Base-by-base conservation (phyloP, 306 rosid species). In the Acacia acuminata region DNA sequence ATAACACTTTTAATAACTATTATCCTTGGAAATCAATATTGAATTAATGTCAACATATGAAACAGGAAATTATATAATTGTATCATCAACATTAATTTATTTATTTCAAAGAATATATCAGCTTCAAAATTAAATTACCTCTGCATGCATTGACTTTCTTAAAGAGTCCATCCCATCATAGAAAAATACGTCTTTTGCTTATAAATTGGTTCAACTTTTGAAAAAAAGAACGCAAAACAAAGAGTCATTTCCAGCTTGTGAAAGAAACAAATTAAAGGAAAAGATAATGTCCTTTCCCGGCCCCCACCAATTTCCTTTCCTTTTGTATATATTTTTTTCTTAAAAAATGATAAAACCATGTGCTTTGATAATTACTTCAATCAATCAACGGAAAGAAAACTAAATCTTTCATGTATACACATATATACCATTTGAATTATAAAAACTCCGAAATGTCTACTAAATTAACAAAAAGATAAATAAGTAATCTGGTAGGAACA, bases 121-220 rank as follows among this genome's bases (percentile, higher is more conserved):
- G 32, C 36, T 24, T 51, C 38, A 74, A 53, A 53, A 51, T 48
- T 12, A 48, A 73, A 55, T 53, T 50, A 73, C 24, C 17, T 76
- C 32, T 56, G 20, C 19, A 3, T 43, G 80, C 9, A 38, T 66
- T 11, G 71, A 47, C 51, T 5, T 58, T 76, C 4, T 60, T 24
- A n/a, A 55, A 76, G 43, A 47, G 43, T 60, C 71, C 19, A 61
- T 58, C 58, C 25, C 43, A 43, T 70, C 51, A 36, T 10, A 15
- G 45, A 67, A 30, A 53, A 43, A 44, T 14, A 7, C 45, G 36
- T 7, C 4, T n/a, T 58, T 80, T 72, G 65, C 79, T 74, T 81
- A 38, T 15, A 64, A 81, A 53, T 38, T 75, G 60, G 47, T 38
- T 75, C 15, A 81, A 53, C 60, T 65, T 81, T 66, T 60, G 17